Evolutionary conservation across 108 stramenopile species (phyloP), one percentile per base, ranked within the genome.

Genomic region (Ochromonas danica): DNA sequence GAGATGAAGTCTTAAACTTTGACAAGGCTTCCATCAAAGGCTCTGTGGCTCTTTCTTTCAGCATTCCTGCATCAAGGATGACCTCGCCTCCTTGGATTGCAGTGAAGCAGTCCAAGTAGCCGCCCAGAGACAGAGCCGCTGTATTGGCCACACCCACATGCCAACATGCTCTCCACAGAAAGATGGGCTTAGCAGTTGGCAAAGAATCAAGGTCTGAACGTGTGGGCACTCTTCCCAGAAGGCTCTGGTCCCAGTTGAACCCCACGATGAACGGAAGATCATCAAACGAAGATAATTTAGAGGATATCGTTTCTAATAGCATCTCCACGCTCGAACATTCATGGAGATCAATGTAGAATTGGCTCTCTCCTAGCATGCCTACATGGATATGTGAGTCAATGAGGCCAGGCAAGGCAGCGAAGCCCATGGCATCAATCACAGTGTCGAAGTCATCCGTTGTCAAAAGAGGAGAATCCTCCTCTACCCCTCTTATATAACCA

Each of bases 121-220:
- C 45, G 45, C 45, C 45, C 6, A 51, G 45, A 51, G 45, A 51
- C 74, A 86, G 62, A 0, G 85, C 85, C 14, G 82, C 81, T 6
- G 82, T 79, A n/a, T 86, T 86, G 38, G 84, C 85, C 36, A 82
- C 85, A 36, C 63, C 71, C 27, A 80, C 42, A 51, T 86, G 85
- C 85, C 85, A 86, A 25, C 85, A 86, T 0, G 78, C 82, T n/a
- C 85, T 77, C 79, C 84, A 86, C 33, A 86, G 82, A 25, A 86
- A 71, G 40, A 85, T 61, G 14, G 45, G 45, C 22, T 22, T 6
- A 51, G 22, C 45, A 14, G 45, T 22, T 51, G 6, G 14, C 45
- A 51, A 51, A 33, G 77, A 39, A 82, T 84, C 67, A 71, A 81
- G 25, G 78, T 81, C 83, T 74, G 79, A 38, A 79, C 83, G 14